These are phyloP conservation scores for Cryptococcus amylolentus DNA, from an alignment of 1,284 basidiomycete genomes.

Conservation along the genomic window DNA sequence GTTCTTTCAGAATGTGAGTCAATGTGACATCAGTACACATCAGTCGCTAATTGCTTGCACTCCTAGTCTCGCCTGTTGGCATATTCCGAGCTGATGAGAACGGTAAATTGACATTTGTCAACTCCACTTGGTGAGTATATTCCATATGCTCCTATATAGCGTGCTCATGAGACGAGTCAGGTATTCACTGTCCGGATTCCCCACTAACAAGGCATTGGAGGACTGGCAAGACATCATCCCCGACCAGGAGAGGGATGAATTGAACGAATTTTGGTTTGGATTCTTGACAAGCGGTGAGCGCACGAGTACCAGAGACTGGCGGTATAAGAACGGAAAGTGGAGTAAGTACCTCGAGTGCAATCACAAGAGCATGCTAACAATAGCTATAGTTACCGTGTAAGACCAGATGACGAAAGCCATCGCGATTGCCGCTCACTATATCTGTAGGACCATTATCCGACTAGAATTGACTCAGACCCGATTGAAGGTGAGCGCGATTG, in stretches of 20 bases:
- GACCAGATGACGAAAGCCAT: neutral
- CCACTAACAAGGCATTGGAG: constrained; percentile 5
- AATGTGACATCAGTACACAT: neutral
- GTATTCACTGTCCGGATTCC: constrained; percentile 36
- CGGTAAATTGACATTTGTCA: constrained; percentile 38
- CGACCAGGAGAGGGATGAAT: constrained; percentile 9
- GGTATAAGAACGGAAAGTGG: constrained; percentile 35
- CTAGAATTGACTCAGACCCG: constrained; percentile 28
- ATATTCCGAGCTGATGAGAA: constrained; percentile 38
- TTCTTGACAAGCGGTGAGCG: constrained; percentile 12
- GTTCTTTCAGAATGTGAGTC: constrained; percentile 39
- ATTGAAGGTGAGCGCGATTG: constrained; percentile 9
- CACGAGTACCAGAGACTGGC: constrained; percentile 23
- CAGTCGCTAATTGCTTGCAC: neutral
- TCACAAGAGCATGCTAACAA: neutral
- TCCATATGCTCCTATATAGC: neutral
- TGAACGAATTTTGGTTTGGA: constrained; percentile 24
- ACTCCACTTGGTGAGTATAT: constrained; percentile 28
- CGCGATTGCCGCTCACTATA: neutral
- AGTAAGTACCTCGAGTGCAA: constrained; percentile 4
- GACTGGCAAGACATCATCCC: constrained; percentile 35
- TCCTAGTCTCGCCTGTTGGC: constrained; percentile 38
- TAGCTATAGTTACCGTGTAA: neutral
- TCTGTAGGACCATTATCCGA: constrained; percentile 29
- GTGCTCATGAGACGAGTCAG: constrained; percentile 6